Base-by-base conservation (phyloP, 2,329 filamentous ascomycete genomes). In the Ceratocystis papillata region DNA sequence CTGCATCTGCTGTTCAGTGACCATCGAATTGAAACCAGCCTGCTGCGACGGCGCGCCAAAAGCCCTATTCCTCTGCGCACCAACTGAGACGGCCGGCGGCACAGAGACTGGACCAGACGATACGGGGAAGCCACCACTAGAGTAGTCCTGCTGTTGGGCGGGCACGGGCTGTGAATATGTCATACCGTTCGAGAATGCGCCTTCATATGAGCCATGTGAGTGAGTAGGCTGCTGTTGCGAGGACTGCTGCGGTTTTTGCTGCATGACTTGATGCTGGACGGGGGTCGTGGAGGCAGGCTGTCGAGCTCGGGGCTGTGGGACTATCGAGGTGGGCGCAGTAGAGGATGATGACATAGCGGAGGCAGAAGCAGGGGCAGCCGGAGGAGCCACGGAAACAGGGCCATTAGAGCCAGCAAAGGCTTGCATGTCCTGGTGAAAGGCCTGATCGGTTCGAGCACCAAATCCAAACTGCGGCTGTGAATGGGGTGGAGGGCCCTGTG, bases 1-100 rank as follows among this genome's bases (percentile, higher is more conserved):
- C 33, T 69, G 74, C 15, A 68, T 60, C n/a, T 70, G 69, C 15
- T 72, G 71, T 15, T 75, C 69, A 1, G 67, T 61, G 28, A 46
- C 65, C 65, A 69, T 69, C 28, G 65, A 57, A n/a, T 70, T 69
- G 55, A 67, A 67, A 17, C 50, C 50, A 7, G 50, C 22, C 28
- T 67, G 65, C 6, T 64, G 65, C 48, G 28, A 7, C 12, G 37
- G 37, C 1, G 37, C 37, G 28, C 53, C 53, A 48, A 45, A 65
- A 41, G 28, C 33, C 22, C 30, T 22, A 30, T 30, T 17, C 30
- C 41, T 48, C 30, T 63, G 65, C 50, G 12, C 30, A 41, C 17
- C 15, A 6, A 48, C 44, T 17, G 45, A n/a, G 20, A 45, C 25
- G 10, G 33, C 3, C 44, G 61, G 33, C 15, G 61, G 33, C 7